Evolutionary conservation across 495 filamentous ascomycete genomes (phyloP), one percentile per base, ranked within the genome.

Genomic region (Darksidea phi): DNA sequence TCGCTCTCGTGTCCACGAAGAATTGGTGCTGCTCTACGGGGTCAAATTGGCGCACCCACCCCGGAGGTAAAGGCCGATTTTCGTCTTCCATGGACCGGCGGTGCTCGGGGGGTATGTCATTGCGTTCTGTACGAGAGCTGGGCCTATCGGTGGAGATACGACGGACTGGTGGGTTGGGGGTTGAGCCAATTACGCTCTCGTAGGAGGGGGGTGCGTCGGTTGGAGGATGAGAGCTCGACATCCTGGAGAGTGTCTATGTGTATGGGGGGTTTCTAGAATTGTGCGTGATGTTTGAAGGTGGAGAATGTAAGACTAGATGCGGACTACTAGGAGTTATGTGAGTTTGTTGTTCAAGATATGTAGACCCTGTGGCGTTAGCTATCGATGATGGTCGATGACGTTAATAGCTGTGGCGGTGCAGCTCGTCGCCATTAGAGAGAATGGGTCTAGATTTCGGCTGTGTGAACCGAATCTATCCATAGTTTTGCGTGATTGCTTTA

Each of bases 11-110:
- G 66, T 81, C 75, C 32, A 80, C 77, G 71, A 79, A 81, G 74
- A 76, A 81, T 54, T 81, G 79, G 61, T 80, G 79, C 11, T 74
- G 60, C 7, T 72, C 61, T 37, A 71, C 36, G 2, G 73, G 8
- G 61, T 81, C 79, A 71, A 73, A 79, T 65, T 73, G 71, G 10
- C 79, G 67, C 1, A 80, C 55, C 79, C 78, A 81, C 26, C 76
- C 75, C 34, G 57, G 36, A 0, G 78, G 78, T 1, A 80, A 68
- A 6, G 72, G 70, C 2, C 79, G 71, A 1, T 57, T 42, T 67
- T 80, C 77, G 60, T 81, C 79, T 70, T 81, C 78, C 78, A 80
- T 81, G 54, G 59, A 68, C n/a, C 78, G 74, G n/a, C 78, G 72
- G 47, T 51, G 57, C 7, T 59, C 63, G 8, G 74, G 53, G 7